Evolutionary conservation across 208 protist genomes (phyloP), one percentile per base, ranked within the genome.

Genomic region (Plasmodiophora brassicae): DNA sequence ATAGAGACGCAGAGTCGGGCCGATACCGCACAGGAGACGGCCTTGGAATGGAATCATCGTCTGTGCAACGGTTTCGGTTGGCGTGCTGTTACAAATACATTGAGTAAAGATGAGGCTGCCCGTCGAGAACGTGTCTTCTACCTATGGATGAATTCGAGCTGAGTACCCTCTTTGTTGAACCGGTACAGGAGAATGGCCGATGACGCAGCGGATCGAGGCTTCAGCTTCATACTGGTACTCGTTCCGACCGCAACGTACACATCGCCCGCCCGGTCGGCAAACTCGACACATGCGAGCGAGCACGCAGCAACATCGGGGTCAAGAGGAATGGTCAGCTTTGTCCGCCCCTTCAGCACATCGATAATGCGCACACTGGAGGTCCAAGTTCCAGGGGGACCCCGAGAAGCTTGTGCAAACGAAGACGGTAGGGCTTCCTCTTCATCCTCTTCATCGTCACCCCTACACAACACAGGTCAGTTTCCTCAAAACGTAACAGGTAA

Each of bases 1-100:
- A 88, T 96, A 97, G 45, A 97, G 87, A 57, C 94, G 87, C 32
- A 97, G 89, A 0, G 45, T 36, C 28, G 91, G 91, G 20, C 92
- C 94, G 0, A 95, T 87, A 54, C 94, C 93, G 22, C 89, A 93
- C 0, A 96, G 38, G 14, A 96, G 50, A 28, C 90, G 84, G 1
- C 94, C 95, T 41, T 84, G n/a, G n/a, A 14, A 84, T 25, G 50
- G 50, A 60, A n/a, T n/a, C n/a, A n/a, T n/a, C n/a, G n/a, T n/a
- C n/a, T n/a, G n/a, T n/a, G n/a, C n/a, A n/a, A n/a, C n/a, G n/a
- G n/a, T n/a, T n/a, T n/a, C n/a, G n/a, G n/a, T n/a, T n/a, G n/a
- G n/a, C n/a, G n/a, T n/a, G n/a, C n/a, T n/a, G n/a, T n/a, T n/a
- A n/a, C n/a, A n/a, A n/a, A n/a, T n/a, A n/a, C n/a, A n/a, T n/a